Percentiles rank a stretch among this genome's conserved stretches.
Conservation (phyloP, 2,329 filamentous ascomycete species). For the Parastagonospora avenae region DNA sequence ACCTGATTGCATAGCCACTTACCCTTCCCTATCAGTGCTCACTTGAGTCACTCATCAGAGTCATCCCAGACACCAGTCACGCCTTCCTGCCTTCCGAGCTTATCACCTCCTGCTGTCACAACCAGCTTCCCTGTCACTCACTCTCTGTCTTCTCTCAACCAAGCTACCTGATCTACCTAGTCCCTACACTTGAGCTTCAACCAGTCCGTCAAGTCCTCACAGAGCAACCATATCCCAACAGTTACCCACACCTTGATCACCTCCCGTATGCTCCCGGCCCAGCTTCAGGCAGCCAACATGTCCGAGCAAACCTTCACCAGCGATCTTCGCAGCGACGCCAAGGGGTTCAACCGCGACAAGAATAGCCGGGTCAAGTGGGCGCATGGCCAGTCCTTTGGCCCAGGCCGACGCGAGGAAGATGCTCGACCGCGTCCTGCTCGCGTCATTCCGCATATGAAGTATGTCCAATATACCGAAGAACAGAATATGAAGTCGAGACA, state of each 20-base stretch:
- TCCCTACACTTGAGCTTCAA: slow-evolving; percentile 4
- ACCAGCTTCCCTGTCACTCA: slow-evolving; percentile 9
- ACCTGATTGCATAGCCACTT: slow-evolving; percentile 37
- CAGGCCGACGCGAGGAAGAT: slow-evolving; percentile 44
- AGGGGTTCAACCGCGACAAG: slow-evolving; percentile 58
- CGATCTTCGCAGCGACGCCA: slow-evolving; percentile 61
- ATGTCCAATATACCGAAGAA: slow-evolving; percentile 9
- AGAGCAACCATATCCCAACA: slow-evolving; percentile 3
- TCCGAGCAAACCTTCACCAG: slow-evolving; percentile 54
- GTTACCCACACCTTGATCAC: neutral
- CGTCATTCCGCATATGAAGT: slow-evolving; percentile 37
- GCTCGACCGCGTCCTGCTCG: slow-evolving; percentile 45
- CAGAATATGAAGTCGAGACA: neutral
- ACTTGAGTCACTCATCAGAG: slow-evolving; percentile 26
- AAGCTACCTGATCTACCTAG: slow-evolving; percentile 24
- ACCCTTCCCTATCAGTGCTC: slow-evolving; percentile 4
- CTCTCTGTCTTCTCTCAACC: slow-evolving; percentile 9
- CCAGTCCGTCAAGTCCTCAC: neutral
- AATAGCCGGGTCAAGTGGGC: slow-evolving; percentile 59
- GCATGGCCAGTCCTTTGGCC: slow-evolving; percentile 49
- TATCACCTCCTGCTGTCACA: slow-evolving; percentile 34
- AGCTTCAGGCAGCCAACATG: slow-evolving; percentile 41
- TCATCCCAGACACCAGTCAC: slow-evolving; percentile 40
- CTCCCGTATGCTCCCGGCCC: slow-evolving; percentile 13
- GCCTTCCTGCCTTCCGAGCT: slow-evolving; percentile 28